These are phyloP conservation scores for Aegle marmelos DNA, from an alignment of 345 rosid species.

Conservation along the genomic window DNA sequence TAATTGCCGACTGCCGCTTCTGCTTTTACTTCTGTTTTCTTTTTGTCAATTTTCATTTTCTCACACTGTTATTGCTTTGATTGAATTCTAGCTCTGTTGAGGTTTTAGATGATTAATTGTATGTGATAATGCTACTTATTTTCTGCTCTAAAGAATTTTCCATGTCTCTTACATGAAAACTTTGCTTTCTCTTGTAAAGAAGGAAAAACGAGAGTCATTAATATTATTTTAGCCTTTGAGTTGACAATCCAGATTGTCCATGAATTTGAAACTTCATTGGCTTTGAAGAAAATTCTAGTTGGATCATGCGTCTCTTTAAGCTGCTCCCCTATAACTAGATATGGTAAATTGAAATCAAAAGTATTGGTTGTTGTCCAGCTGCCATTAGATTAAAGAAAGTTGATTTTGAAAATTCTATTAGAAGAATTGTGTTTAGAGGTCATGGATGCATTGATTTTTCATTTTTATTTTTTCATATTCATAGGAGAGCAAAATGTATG, in stretches of 20 bases:
- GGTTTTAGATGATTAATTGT: background rate
- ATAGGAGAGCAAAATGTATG: background rate
- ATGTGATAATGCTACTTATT: slow-evolving; percentile 11
- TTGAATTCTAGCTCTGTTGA: background rate
- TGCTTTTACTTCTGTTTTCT: background rate
- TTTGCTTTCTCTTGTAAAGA: background rate
- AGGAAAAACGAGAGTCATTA: background rate
- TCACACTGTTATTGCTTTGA: background rate
- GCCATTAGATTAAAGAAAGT: background rate
- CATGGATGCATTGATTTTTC: background rate
- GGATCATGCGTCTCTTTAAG: background rate
- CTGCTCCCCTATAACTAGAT: background rate
- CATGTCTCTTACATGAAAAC: background rate
- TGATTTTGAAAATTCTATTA: background rate
- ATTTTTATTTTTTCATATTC: background rate
- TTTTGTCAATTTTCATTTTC: background rate
- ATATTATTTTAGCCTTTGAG: background rate
- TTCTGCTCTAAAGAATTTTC: background rate
- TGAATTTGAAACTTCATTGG: background rate
- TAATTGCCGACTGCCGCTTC: background rate
- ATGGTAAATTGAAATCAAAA: background rate
- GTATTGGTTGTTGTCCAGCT: background rate
- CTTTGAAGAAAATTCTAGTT: background rate
- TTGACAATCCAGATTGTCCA: background rate
- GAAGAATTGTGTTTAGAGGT: background rate